Percentiles rank a stretch among this genome's conserved stretches.
phyloP scores from a whole-genome alignment of 176 grass and related monocot genomes.

The Oryza rufipogon region DNA sequence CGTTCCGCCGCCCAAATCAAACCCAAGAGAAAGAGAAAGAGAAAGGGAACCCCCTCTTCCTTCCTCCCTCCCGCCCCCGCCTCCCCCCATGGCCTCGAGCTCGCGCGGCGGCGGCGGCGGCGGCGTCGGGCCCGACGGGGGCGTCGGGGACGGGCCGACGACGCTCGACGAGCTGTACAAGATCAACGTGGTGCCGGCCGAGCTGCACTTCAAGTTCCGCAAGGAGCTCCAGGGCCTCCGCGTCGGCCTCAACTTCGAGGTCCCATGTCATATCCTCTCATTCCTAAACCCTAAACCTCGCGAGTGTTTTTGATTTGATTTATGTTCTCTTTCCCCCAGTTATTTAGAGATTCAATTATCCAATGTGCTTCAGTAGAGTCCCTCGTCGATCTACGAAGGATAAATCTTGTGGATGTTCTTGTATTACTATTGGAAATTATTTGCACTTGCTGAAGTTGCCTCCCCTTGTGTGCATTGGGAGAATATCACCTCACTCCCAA shows the following conservation, averaged over 20 bases:
- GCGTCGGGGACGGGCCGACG: constrained; percentile 57
- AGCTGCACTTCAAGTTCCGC: constrained; percentile 96
- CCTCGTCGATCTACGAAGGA: background rate
- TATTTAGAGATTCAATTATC: background rate
- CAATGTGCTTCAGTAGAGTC: background rate
- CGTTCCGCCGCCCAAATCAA: constrained; percentile 29
- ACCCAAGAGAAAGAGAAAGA: background rate
- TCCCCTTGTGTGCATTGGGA: background rate
- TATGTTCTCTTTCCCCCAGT: background rate
- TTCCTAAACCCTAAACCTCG: constrained; percentile 22
- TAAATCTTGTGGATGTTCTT: background rate
- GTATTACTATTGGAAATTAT: background rate
- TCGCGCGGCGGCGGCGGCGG: constrained; percentile 11
- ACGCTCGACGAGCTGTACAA: constrained; percentile 85
- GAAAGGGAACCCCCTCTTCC: background rate
- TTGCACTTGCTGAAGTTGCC: background rate
- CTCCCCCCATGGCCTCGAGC: constrained; percentile 51
- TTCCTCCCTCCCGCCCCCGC: background rate
- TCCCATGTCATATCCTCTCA: background rate
- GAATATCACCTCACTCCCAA: background rate
- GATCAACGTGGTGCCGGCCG: constrained; percentile 86
- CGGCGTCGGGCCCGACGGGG: constrained; percentile 33
- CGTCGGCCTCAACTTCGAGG: constrained; percentile 93
- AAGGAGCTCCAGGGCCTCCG: constrained; percentile 84
- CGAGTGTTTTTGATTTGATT: background rate